A percentile compares a stretch with the other conserved stretches of the same genome.
Evolutionary conservation across 345 rosid species (phyloP).

Genomic region (Noccaea caerulescens): DNA sequence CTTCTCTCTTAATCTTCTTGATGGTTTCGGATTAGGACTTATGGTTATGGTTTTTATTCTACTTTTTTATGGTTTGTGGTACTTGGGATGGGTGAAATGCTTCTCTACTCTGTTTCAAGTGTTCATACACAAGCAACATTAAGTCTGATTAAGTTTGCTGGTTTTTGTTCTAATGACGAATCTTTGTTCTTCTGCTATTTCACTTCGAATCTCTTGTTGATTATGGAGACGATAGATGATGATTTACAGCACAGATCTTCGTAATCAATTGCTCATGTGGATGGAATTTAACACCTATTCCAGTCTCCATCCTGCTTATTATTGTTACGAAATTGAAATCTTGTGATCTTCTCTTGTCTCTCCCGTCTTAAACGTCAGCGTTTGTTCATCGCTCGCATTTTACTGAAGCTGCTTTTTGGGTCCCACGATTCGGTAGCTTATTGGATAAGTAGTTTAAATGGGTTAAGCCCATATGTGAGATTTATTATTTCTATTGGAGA

Average conservation of each 20-base stretch:
- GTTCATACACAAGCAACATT: background rate
- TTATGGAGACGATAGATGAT: background rate
- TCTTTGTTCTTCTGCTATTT: background rate
- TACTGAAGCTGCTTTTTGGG: no score
- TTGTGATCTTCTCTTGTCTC: no score
- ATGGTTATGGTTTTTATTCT: slow-evolving; percentile 18
- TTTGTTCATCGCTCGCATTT: no score
- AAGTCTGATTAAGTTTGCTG: background rate
- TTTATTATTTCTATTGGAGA: no score
- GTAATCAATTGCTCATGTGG: background rate
- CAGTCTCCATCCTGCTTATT: background rate
- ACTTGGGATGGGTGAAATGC: slow-evolving; percentile 8
- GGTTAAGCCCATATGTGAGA: no score
- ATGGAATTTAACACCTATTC: background rate
- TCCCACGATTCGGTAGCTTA: no score
- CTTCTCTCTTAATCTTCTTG: background rate
- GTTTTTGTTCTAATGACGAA: background rate
- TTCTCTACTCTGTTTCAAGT: slow-evolving; percentile 21
- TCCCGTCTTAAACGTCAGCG: no score
- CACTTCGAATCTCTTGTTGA: background rate
- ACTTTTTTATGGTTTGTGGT: slow-evolving; percentile 14
- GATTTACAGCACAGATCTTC: no score
- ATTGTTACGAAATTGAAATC: background rate
- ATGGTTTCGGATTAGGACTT: slow-evolving; percentile 32
- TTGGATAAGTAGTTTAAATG: no score